These are phyloP conservation scores for Hemileccinum rubropunctum DNA, from an alignment of 768 basidiomycete genomes.

Conservation along the genomic window DNA sequence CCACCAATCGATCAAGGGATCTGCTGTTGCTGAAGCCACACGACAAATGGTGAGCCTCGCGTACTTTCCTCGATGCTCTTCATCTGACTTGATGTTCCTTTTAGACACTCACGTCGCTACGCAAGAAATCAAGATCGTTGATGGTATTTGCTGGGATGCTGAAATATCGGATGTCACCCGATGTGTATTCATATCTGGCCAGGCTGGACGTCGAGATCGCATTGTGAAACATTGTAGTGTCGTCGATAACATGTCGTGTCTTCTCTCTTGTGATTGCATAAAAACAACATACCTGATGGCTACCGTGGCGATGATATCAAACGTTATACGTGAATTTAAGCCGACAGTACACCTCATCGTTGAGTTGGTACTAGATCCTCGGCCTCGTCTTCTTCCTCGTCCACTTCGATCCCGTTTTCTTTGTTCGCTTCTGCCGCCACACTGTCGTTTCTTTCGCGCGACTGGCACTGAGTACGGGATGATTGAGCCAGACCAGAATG, in stretches of 20 bases:
- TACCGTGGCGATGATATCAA: background rate
- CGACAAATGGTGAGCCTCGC: constrained; percentile 62
- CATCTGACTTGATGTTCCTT: constrained; percentile 25
- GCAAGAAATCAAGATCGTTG: constrained; percentile 79
- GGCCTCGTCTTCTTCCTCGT: constrained; percentile 18
- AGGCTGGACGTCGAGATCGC: constrained; percentile 85
- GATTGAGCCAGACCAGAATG: background rate
- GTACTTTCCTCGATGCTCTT: constrained; percentile 12
- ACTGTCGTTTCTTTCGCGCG: constrained; percentile 13
- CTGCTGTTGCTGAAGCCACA: constrained; percentile 68
- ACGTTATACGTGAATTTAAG: background rate
- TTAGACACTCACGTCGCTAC: constrained; percentile 59
- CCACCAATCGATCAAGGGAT: constrained; percentile 73
- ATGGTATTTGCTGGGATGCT: constrained; percentile 89
- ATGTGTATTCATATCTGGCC: constrained; percentile 86
- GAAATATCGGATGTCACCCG: constrained; percentile 86
- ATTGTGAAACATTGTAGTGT: constrained; percentile 37
- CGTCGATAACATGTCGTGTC: background rate
- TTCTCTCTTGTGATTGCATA: too few species aligned
- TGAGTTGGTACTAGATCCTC: constrained; percentile 29
- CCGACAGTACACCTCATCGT: constrained; percentile 15
- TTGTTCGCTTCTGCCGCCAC: constrained; percentile 30
- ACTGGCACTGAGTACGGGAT: constrained; percentile 34
- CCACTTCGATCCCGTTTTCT: constrained; percentile 25
- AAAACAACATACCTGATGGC: constrained; percentile 13